These are phyloP conservation scores for Cucumis cinereus DNA, from an alignment of 306 rosid genomes.

Conservation along the genomic window DNA sequence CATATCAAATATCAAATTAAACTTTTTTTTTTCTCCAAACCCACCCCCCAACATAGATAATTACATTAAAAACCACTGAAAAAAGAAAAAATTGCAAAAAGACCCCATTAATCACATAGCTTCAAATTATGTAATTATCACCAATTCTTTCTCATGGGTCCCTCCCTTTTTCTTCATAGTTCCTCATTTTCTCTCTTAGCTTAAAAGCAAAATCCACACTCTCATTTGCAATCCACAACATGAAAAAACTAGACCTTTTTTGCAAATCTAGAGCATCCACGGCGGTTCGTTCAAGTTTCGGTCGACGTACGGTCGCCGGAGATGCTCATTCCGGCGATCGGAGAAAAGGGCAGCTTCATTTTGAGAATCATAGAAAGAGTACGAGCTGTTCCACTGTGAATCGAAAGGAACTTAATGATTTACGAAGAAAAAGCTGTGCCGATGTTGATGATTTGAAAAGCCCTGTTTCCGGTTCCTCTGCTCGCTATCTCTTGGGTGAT, in stretches of 20 bases:
- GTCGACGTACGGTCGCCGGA: conserved; percentile 18
- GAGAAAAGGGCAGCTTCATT: conserved; percentile 3
- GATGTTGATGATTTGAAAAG: conserved; percentile 1
- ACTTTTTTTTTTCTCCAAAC: not conserved
- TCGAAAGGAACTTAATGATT: not conserved
- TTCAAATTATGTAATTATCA: not conserved
- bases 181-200: not conserved
- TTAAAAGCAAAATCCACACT: not conserved
- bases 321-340: not conserved
- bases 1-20: conserved; percentile 20
- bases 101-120: not conserved
- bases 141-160: conserved; percentile 18
- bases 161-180: not conserved
- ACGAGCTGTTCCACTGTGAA: not conserved
- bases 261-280: conserved; percentile 54
- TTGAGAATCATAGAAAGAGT: conserved; percentile 29
- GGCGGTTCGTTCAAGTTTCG: conserved; percentile 29
- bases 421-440: conserved; percentile 5
- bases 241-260: conserved; percentile 42
- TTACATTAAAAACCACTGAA: not conserved
- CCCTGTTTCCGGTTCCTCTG: conserved; percentile 4
- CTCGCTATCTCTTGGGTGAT: conserved; percentile 4
- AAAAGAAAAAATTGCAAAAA: not conserved
- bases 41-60: not conserved
- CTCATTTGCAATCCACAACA: conserved; percentile 2